phyloP scores from a whole-genome alignment of 2,329 filamentous ascomycete species.

The Lasiodiplodia theobromae region DNA sequence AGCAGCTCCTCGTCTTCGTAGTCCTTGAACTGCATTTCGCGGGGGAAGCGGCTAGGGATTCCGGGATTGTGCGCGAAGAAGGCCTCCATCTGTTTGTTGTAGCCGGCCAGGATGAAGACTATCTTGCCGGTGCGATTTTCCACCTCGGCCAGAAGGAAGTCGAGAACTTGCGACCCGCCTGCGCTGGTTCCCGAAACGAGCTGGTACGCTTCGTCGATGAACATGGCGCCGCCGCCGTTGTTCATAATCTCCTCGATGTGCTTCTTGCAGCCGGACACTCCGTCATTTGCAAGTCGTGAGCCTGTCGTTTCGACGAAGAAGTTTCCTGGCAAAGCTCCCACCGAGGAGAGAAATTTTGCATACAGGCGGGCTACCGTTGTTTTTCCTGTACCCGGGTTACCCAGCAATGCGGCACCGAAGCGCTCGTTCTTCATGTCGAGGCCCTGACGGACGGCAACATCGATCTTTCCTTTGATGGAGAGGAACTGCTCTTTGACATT shows the following conservation, averaged over 20 bases:
- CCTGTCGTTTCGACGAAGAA: conserved; percentile 73
- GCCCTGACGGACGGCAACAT: conserved; percentile 65
- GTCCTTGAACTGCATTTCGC: conserved; percentile 71
- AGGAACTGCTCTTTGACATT: conserved; percentile 71
- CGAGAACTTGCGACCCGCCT: conserved; percentile 69
- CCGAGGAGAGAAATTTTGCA: conserved; percentile 67
- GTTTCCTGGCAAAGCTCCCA: conserved; percentile 68
- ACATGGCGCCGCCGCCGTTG: conserved; percentile 70
- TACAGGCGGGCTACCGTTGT: conserved; percentile 79
- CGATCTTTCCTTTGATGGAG: conserved; percentile 67
- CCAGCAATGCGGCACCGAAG: conserved; percentile 68
- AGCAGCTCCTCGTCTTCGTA: conserved; percentile 71
- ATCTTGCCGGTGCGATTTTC: conserved; percentile 75
- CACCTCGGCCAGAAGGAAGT: conserved; percentile 74
- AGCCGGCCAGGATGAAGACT: conserved; percentile 76
- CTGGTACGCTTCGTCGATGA: conserved; percentile 84
- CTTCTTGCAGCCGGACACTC: conserved; percentile 64
- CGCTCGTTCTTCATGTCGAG: conserved; percentile 64
- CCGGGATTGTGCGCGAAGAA: conserved; percentile 80
- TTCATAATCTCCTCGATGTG: conserved; percentile 65
- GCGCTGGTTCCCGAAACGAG: conserved; percentile 65
- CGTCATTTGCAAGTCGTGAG: conserved; percentile 68
- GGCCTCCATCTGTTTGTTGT: conserved; percentile 75
- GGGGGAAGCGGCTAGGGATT: conserved; percentile 72
- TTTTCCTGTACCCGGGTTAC: conserved; percentile 78